phyloP scores from a whole-genome alignment of 2,329 filamentous ascomycete genomes.

The Epichloe gansuensis region DNA sequence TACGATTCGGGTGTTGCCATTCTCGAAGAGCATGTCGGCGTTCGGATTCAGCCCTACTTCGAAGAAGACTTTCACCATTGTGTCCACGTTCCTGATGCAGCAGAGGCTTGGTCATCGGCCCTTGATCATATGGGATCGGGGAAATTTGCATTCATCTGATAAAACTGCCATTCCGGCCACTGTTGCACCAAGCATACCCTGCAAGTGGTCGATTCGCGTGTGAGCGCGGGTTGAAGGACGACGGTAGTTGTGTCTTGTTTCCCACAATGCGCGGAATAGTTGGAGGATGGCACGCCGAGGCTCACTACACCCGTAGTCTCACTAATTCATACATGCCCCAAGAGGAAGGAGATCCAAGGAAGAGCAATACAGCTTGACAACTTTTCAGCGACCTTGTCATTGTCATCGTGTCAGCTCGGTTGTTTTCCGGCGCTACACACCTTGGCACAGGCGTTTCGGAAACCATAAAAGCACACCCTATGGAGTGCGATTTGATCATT shows the following conservation, averaged over 20 bases:
- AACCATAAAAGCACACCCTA: background rate
- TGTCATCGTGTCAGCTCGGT: background rate
- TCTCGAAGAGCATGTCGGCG: conserved; percentile 24
- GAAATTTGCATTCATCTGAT: conserved; percentile 23
- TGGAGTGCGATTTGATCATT: background rate
- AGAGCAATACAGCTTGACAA: no score
- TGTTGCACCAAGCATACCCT: background rate
- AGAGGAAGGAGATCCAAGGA: background rate
- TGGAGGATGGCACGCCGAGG: background rate
- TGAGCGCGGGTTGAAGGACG: background rate
- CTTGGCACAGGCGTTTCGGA: background rate
- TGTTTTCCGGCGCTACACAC: background rate
- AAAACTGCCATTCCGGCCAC: conserved; percentile 5
- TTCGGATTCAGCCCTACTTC: conserved; percentile 28
- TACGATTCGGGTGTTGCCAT: conserved; percentile 26
- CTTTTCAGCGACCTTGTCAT: background rate
- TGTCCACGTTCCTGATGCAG: conserved; percentile 24
- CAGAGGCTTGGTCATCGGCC: conserved; percentile 26
- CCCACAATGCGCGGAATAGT: background rate
- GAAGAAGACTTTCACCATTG: conserved; percentile 31
- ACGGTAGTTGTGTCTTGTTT: background rate
- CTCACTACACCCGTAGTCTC: background rate
- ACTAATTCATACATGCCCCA: no score
- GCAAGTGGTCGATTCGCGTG: background rate
- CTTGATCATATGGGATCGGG: conserved; percentile 16